Base-by-base conservation (phyloP, 345 rosid species). In the Mangifera indica region DNA sequence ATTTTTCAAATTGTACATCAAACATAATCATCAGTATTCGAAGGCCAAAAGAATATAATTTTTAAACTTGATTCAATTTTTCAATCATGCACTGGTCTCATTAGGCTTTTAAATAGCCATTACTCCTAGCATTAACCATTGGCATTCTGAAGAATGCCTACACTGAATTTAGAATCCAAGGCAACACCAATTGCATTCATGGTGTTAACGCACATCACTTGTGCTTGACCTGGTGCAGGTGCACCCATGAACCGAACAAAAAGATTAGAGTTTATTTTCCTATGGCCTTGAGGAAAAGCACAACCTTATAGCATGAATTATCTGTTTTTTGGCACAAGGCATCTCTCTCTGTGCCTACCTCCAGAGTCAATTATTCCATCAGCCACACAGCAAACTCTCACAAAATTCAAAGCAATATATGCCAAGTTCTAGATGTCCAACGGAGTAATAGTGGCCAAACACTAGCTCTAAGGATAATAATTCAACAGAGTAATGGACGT, bases 331-430 rank as follows among this genome's bases (percentile, higher is more conserved):
- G 14, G 40, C 3, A 18, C 0, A 72, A 71, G 37, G 58, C 25
- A 0, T 21, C 26, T 34, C 48, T 20, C 22, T 61, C 10, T 51
- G 53, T 15, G 49, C 52, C 68, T 17, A 21, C 67, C 26, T 62
- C 51, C 14, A 20, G 37, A 25, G 17, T 63, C 26, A 62, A 66
- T 79, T 79, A 70, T 67, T 75, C 49, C 76, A 72, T 20, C 52
- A 56, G 63, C 75, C 53, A 60, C 45, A 60, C 32, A 56, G 54
- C 62, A 62, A 48, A 67, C 51, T 32, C 46, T 46, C 56, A 48
- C 67, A 72, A 75, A 64, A 63, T 24, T 26, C 29, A 5, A 26
- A 4, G 67, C 44, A 20, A 34, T 10, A 14, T 3, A 54, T 45
- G 22, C 48, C 53, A 24, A 21, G 15, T 24, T 72, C 42, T 12